Evolutionary conservation across 2,329 filamentous ascomycete genomes (phyloP).

Genomic region (Aspergillus niger): DNA sequence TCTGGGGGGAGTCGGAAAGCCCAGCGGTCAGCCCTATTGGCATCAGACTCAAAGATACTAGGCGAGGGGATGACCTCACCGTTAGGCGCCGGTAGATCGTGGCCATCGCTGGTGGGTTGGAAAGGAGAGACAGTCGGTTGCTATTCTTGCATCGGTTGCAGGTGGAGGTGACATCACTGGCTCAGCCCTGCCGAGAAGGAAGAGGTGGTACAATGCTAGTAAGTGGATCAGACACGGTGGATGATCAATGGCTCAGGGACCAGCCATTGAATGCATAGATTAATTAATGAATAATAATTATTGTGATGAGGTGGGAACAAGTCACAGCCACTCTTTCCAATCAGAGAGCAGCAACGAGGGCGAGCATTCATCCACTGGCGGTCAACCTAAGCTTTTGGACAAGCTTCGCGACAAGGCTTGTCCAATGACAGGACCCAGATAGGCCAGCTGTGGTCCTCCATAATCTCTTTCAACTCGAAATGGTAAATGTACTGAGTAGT

Average conservation of each 20-base stretch:
- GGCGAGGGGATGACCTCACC: background rate
- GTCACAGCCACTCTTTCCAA: background rate
- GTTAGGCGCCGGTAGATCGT: background rate
- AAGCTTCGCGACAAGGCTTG: slow-evolving; percentile 9
- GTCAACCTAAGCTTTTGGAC: background rate
- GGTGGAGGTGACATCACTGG: background rate
- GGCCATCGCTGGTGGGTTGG: background rate
- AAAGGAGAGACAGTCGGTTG: background rate
- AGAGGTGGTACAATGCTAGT: too few species aligned
- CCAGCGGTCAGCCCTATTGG: background rate
- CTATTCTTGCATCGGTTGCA: background rate
- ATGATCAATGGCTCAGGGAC: too few species aligned
- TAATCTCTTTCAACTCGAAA: too few species aligned
- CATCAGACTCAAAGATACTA: background rate
- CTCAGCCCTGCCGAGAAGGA: background rate
- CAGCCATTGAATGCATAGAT: too few species aligned
- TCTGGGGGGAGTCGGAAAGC: background rate
- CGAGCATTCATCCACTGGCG: background rate
- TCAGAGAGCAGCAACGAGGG: background rate
- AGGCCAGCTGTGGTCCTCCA: too few species aligned
- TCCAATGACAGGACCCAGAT: background rate
- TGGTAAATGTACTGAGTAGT: too few species aligned
- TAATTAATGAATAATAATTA: too few species aligned
- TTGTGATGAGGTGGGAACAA: too few species aligned
- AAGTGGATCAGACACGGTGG: too few species aligned